A percentile compares a stretch with the other conserved stretches of the same genome.
Evolutionary conservation across 75 land plant genomes (phyloP).

Genomic region (Gnetum montanum): DNA sequence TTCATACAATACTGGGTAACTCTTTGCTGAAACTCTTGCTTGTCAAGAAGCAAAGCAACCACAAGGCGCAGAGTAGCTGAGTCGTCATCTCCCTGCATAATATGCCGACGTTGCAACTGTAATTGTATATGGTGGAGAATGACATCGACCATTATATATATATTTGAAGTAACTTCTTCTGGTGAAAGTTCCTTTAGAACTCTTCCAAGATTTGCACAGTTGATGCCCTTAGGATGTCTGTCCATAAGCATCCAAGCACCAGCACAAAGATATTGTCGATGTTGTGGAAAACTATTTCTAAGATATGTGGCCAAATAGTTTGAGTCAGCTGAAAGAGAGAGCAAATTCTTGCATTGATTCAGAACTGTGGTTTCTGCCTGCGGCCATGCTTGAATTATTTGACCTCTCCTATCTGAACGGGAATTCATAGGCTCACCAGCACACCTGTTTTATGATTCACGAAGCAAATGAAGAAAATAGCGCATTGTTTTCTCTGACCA

Average conservation of each 20-base stretch:
- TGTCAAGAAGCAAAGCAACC: too few relatives aligned
- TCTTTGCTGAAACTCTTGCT: too few relatives aligned
- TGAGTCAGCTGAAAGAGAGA: constrained; percentile 77
- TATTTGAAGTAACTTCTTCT: constrained; percentile 92
- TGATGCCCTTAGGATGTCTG: constrained; percentile 76
- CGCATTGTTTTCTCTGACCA: constrained; percentile 97
- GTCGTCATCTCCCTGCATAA: constrained; percentile 95
- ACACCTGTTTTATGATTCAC: too few relatives aligned
- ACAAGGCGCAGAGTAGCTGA: constrained; percentile 83
- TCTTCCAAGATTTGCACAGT: constrained; percentile 69
- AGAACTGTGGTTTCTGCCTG: constrained; percentile 94
- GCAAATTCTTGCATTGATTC: constrained; percentile 71
- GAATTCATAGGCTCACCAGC: constrained; percentile 50
- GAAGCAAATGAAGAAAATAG: constrained; percentile 71
- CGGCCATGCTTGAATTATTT: constrained; percentile 91
- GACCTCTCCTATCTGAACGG: constrained; percentile 60
- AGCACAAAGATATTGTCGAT: constrained; percentile 91
- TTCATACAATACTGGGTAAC: too few relatives aligned
- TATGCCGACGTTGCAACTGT: constrained; percentile 76
- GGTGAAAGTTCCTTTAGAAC: constrained; percentile 90
- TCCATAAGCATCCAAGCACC: constrained; percentile 97
- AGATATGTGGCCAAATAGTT: constrained; percentile 53
- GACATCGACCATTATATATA: constrained; percentile 97
- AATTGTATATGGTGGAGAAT: constrained; percentile 79
- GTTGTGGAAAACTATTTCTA: constrained; percentile 80